These are phyloP conservation scores for Monilinia vaccinii-corymbosi DNA, from an alignment of 2,329 filamentous ascomycete species.

Conservation along the genomic window DNA sequence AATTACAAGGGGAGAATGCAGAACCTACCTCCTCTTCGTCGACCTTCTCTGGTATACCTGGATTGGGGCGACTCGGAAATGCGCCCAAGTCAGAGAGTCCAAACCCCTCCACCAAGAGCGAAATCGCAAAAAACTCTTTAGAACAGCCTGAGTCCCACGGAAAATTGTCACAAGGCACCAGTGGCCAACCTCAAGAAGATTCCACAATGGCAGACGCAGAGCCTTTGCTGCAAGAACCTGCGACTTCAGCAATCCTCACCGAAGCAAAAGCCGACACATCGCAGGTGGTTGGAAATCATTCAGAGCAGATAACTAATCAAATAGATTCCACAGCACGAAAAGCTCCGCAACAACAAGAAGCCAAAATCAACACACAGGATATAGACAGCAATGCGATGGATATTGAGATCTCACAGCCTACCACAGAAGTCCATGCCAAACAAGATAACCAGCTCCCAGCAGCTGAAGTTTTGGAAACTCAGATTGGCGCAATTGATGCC, in stretches of 20 bases:
- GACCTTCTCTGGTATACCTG: slow-evolving; percentile 8
- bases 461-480: not conserved
- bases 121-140: not conserved
- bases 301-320: not conserved
- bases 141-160: not conserved
- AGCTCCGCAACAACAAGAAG: not conserved
- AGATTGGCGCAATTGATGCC: not conserved
- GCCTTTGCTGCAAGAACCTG: not conserved
- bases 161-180: not conserved
- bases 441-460: not conserved
- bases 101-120: not conserved
- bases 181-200: not conserved
- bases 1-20: not conserved
- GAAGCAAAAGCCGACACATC: not conserved
- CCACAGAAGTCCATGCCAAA: not conserved
- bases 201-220: not conserved
- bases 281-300: not conserved
- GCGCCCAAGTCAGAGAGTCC: slow-evolving; percentile 3
- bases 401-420: not conserved
- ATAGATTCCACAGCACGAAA: not conserved
- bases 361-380: not conserved
- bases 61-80: slow-evolving; percentile 9
- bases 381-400: not conserved
- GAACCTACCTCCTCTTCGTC: not conserved
- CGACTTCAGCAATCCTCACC: not conserved